phyloP scores from a whole-genome alignment of 2,329 filamentous ascomycete species.

The Cordyceps cateniannulata region DNA sequence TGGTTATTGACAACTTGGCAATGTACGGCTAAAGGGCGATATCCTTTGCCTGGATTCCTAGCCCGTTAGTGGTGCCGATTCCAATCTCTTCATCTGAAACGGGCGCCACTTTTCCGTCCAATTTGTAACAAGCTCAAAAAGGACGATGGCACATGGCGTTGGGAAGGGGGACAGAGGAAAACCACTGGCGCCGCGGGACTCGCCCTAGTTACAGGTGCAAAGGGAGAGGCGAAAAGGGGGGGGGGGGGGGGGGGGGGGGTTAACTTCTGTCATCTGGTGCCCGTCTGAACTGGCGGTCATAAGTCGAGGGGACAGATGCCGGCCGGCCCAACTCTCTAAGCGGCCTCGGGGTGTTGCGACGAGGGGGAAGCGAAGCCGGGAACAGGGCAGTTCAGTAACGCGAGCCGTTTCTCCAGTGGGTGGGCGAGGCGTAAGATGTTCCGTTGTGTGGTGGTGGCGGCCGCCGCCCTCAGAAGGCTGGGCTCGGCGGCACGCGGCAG shows the following conservation, averaged over 20 bases:
- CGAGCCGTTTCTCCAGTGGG: constrained; percentile 5
- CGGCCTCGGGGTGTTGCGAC: not conserved
- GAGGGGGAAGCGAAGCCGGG: not conserved
- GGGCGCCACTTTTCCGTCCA: constrained; percentile 6
- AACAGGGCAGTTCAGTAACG: not conserved
- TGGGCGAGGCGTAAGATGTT: not conserved
- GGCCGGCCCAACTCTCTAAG: not conserved
- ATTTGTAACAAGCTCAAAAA: not conserved
- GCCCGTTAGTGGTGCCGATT: not conserved
- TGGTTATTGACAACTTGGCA: too few species aligned
- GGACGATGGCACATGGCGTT: not conserved
- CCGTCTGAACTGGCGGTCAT: not conserved
- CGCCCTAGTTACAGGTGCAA: not conserved
- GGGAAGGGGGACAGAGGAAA: not conserved
- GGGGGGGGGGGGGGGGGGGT: too few species aligned
- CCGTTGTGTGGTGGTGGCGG: not conserved
- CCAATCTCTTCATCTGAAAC: constrained; percentile 9
- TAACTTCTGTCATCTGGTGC: not conserved
- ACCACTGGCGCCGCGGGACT: not conserved
- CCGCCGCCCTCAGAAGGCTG: not conserved
- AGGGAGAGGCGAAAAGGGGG: not conserved
- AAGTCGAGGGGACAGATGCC: not conserved
- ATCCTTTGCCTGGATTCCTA: too few species aligned
- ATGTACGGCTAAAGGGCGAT: not conserved
- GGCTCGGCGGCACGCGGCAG: not conserved